Conservation (phyloP, 164 flowering plant genomes). For the Vitis vinifera region ASM3070453v1 NC_081812.1:18435001-18435500, state of each 20-base stretch:
- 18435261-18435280: conserved; percentile 95
- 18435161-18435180: too few species aligned
- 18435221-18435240: conserved; percentile 94
- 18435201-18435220: conserved; percentile 94
- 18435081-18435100: too few species aligned
- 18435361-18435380: not conserved
- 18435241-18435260: conserved; percentile 85
- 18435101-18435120: too few species aligned
- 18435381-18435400: not conserved
- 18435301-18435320: conserved; percentile 90
- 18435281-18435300: conserved; percentile 90
- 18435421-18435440: not conserved
- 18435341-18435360: conserved; percentile 11
- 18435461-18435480: too few species aligned
- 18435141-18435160: too few species aligned
- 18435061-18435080: too few species aligned
- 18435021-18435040: too few species aligned
- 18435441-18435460: not conserved
- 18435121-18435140: too few species aligned
- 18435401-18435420: not conserved
- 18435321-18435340: conserved; percentile 59
- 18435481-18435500: not conserved
- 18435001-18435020: too few species aligned
- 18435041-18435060: too few species aligned
- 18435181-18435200: not conserved